phyloP scores from a whole-genome alignment of 495 filamentous ascomycete species.

The Cryomyces minteri region DNA sequence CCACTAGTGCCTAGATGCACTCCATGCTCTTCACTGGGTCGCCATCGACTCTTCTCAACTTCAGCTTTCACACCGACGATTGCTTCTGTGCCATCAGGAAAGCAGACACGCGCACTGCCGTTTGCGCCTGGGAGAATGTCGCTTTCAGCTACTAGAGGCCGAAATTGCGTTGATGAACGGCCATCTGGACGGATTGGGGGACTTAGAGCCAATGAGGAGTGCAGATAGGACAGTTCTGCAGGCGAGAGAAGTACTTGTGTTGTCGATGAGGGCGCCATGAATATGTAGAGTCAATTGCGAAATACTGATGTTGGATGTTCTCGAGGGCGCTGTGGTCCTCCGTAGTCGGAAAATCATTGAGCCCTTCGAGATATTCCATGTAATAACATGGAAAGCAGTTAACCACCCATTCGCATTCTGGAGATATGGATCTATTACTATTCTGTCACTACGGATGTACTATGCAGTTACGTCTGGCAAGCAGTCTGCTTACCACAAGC shows the following conservation, averaged over 20 bases:
- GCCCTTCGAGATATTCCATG: no score
- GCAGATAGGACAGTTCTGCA: conserved; percentile 90
- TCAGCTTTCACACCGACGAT: conserved; percentile 91
- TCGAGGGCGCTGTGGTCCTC: no score
- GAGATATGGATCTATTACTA: no score
- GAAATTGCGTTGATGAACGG: conserved; percentile 70
- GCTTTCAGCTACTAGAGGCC: conserved; percentile 73
- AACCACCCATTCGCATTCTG: no score
- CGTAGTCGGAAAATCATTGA: no score
- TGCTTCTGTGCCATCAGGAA: conserved; percentile 88
- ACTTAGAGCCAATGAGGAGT: conserved; percentile 55
- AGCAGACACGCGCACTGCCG: conserved; percentile 81
- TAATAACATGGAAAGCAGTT: no score
- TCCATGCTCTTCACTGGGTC: background rate
- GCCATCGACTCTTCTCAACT: conserved; percentile 46
- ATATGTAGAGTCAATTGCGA: no score
- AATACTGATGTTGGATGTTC: no score
- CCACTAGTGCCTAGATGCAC: conserved; percentile 3
- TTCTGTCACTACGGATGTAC: no score
- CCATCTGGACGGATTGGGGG: conserved; percentile 84
- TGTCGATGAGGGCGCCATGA: conserved; percentile 15
- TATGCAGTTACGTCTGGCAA: no score
- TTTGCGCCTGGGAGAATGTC: conserved; percentile 78
- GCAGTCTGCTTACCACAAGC: no score
- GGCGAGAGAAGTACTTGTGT: conserved; percentile 48